Base-by-base conservation (phyloP, 2,329 filamentous ascomycete genomes). In the Cryphonectria japonica region DNA sequence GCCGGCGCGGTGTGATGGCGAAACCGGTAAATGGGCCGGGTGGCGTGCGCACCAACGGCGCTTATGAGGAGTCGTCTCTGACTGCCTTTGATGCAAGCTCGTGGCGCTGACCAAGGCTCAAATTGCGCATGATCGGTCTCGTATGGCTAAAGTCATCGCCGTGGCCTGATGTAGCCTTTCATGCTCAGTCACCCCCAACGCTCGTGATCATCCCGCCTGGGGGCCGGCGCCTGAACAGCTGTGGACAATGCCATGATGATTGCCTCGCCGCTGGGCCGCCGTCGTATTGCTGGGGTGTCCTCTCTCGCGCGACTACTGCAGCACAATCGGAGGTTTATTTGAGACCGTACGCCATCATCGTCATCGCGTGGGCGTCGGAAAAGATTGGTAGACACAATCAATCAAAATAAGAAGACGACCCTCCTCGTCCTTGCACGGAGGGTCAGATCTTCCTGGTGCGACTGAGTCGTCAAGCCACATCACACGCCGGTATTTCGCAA, bases 41-140 rank as follows among this genome's bases (percentile, higher is more conserved):
- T 57, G 57, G 52, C 52, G 57, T 64, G 7, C 37, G 59, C 68
- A 59, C 41, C 65, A 41, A 43, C 41, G 41, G 57, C 64, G 65
- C 43, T 50, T 46, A 32, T 68, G 29, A 66, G 50, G 29, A 63
- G 64, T 22, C 63, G 64, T 65, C 67, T 41, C 34, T 34, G 2
- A 26, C 46, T 57, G 52, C 26, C 8, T 32, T 67, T 16, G 41
- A 43, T 60, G 66, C 71, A 68, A 61, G 71, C 62, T 46, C 34
- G 71, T 69, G 71, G 71, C 71, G 57, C 65, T 52, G 43, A 43
- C n/a, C 52, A 64, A 54, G 39, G 68, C 65, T 43, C 43, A 50
- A 39, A 43, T 50, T 66, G 65, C 54, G n/a, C 66, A 26, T 67
- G 66, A 67, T 37, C 68, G 43, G 54, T 68, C 66, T 70, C 64